A percentile compares a stretch with the other conserved stretches of the same genome.
phyloP scores from a whole-genome alignment of 2,329 filamentous ascomycete species.

The Beauveria medogensis region DNA sequence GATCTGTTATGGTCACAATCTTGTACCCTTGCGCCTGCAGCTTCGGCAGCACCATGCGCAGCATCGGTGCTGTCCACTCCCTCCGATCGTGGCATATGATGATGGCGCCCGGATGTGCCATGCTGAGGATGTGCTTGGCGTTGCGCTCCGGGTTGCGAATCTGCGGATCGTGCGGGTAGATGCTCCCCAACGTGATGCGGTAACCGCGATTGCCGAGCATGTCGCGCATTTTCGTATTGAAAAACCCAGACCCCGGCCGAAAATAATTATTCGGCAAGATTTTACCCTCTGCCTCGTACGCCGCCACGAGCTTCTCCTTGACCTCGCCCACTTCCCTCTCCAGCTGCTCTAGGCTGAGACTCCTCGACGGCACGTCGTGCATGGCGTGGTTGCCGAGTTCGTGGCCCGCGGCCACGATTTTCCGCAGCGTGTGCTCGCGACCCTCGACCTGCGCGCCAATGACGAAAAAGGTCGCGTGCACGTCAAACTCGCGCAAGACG shows the following conservation, averaged over 20 bases:
- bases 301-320: constrained; percentile 48
- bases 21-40: constrained; percentile 61
- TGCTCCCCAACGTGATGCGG: constrained; percentile 67
- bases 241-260: constrained; percentile 77
- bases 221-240: constrained; percentile 60
- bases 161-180: constrained; percentile 91
- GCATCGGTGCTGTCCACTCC: constrained; percentile 75
- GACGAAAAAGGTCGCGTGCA: constrained; percentile 78
- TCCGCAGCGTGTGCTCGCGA: constrained; percentile 44
- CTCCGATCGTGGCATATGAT: constrained; percentile 82
- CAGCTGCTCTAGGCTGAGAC: constrained; percentile 52
- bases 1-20: constrained; percentile 61
- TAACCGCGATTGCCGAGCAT: constrained; percentile 56
- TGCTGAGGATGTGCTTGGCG: constrained; percentile 70
- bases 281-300: constrained; percentile 41
- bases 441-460: constrained; percentile 66
- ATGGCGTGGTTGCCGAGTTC: constrained; percentile 85
- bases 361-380: constrained; percentile 69
- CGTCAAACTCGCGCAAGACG: constrained; percentile 56
- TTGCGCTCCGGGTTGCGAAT: constrained; percentile 63
- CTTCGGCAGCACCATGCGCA: constrained; percentile 63
- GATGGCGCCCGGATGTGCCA: constrained; percentile 67
- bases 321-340: constrained; percentile 56
- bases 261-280: constrained; percentile 58
- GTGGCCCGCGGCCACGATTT: constrained; percentile 53